phyloP scores from a whole-genome alignment of 192 early-diverging fungal genomes.

The Oehlia diaphana region DNA sequence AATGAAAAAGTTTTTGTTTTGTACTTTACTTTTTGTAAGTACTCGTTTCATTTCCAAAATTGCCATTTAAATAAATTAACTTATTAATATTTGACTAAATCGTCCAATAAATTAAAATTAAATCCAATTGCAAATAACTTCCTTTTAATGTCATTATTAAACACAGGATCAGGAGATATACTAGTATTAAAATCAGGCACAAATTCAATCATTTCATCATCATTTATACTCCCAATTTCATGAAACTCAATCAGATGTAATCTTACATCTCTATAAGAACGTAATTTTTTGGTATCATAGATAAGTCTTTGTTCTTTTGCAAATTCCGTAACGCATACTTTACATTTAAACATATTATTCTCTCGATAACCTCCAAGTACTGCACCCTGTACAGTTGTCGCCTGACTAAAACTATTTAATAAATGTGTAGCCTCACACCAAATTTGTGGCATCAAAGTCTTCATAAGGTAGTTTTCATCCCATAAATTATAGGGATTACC shows the following conservation, averaged over 20 bases:
- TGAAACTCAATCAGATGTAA: not conserved
- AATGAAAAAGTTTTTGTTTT: too few species aligned
- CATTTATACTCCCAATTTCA: not conserved
- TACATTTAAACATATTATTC: conserved; percentile 4
- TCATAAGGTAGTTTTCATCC: not conserved
- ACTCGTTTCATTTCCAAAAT: not conserved
- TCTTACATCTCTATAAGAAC: conserved; percentile 3
- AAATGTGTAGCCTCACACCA: not conserved
- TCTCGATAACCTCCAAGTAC: not conserved
- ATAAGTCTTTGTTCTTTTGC: not conserved
- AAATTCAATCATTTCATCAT: not conserved
- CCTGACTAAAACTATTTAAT: not conserved
- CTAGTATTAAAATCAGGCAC: not conserved
- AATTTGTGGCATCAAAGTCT: conserved; percentile 7
- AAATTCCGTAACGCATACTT: not conserved
- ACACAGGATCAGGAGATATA: not conserved
- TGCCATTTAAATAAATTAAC: not conserved
- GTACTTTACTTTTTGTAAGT: too few species aligned
- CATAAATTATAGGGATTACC: conserved; percentile 1
- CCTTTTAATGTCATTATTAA: not conserved
- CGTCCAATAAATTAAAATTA: conserved; percentile 2
- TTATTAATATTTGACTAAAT: not conserved
- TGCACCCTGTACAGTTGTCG: conserved; percentile 1
- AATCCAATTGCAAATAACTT: not conserved
- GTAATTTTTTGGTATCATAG: not conserved